Evolutionary conservation across 805 yeast species (phyloP), one percentile per base, ranked within the genome.

Genomic region (Candida cerambycidarum): DNA sequence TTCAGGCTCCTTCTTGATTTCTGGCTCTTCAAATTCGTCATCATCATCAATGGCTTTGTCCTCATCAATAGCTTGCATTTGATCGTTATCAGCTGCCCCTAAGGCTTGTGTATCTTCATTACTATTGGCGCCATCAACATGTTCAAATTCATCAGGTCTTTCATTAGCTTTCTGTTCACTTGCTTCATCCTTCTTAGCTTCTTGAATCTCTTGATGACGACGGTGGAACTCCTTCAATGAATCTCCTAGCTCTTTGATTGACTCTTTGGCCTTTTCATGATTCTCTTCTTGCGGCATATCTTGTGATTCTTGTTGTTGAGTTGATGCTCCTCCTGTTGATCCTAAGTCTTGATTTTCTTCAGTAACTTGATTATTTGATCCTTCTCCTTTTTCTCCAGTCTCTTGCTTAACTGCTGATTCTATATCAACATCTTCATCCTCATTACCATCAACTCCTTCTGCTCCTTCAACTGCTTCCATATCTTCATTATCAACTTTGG

Each of bases 211-310:
- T 60, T 87, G 89, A 49, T 85, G 82, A 54, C 96, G 84, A 58
- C 88, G 85, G 59, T 92, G 95, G 66, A 85, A 92, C 57, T 90
- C 96, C 54, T 92, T 87, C 66, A 90, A 60, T 1, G 96, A 79
- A 62, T 90, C 97, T 40, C 99, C 98, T 11, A 93, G 73, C 58
- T 89, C 89, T 59, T 86, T 86, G 63, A 92, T 70, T 0, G 95
- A 80, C 54, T 89, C 89, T 44, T 77, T 75, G 31, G 87, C 89
- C 53, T 76, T 75, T 40, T 84, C 83, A 42, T 88, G 69, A 14
- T 86, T 79, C 44, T 78, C 83, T 31, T 69, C 59, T 11, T 53
- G 65, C 12, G 68, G 69, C 21, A 73, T 69, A 9, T 71, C 59
- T 21, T 55, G 49, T 14, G 67, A 65, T 21, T 73, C 69, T 31